These are phyloP conservation scores for Phytophthora pluvialis DNA, from an alignment of 352 stramenopile species.

Conservation along the genomic window DNA sequence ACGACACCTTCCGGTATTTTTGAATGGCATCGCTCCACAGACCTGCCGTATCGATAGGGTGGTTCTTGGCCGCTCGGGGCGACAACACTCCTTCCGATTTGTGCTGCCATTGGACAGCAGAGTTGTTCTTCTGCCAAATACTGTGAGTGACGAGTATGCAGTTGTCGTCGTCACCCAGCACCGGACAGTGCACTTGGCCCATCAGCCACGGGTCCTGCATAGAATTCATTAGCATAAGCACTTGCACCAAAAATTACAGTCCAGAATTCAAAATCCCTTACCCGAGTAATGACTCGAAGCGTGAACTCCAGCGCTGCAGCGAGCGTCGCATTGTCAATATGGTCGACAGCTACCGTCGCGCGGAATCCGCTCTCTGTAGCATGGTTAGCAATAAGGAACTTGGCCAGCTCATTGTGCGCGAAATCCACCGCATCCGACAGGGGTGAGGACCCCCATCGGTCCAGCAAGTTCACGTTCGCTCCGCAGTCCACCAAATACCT, in stretches of 20 bases:
- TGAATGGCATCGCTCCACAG: slow-evolving; percentile 62
- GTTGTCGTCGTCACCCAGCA: slow-evolving; percentile 60
- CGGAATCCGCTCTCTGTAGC: slow-evolving; percentile 71
- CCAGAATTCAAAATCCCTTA: too few relatives aligned
- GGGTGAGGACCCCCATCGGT: slow-evolving; percentile 80
- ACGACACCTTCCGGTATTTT: slow-evolving; percentile 76
- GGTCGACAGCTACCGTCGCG: slow-evolving; percentile 56
- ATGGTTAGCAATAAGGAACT: slow-evolving; percentile 67
- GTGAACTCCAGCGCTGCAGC: slow-evolving; percentile 69
- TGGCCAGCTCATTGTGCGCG: slow-evolving; percentile 76
- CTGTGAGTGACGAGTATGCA: slow-evolving; percentile 73
- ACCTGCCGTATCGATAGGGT: slow-evolving; percentile 35
- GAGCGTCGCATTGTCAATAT: slow-evolving; percentile 68
- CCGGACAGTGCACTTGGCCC: slow-evolving; percentile 76
- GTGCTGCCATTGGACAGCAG: not conserved
- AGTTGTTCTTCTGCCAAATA: slow-evolving; percentile 70
- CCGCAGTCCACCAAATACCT: slow-evolving; percentile 74
- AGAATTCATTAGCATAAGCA: slow-evolving; percentile 4
- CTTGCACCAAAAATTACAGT: not conserved
- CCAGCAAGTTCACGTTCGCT: slow-evolving; percentile 79
- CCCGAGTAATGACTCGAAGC: slow-evolving; percentile 65
- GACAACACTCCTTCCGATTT: slow-evolving; percentile 29
- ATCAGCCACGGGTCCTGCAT: slow-evolving; percentile 71
- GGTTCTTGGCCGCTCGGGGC: slow-evolving; percentile 23
- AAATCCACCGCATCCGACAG: slow-evolving; percentile 82